Evolutionary conservation across 208 protist species (phyloP), one percentile per base, ranked within the genome.

Genomic region (Leishmania arabica): DNA sequence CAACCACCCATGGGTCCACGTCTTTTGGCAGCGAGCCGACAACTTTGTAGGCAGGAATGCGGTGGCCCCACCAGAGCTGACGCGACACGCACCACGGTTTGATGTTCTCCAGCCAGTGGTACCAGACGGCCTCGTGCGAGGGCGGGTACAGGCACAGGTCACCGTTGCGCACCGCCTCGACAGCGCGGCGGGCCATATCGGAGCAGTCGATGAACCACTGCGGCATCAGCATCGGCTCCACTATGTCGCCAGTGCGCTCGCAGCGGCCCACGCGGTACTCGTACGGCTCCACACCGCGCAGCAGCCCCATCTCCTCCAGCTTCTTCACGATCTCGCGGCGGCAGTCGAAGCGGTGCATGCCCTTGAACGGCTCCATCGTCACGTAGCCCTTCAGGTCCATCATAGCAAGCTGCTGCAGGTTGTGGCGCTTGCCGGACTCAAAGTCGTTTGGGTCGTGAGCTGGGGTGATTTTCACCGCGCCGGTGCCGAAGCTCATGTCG

Each of bases 361-460:
- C 99, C 73, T 96, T 89, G 89, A 99, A 99, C 31, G 91, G 77
- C 75, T 98, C 94, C 71, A 98, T 93, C 77, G 90, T 98, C 75
- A 99, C 97, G 37, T 85, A 85, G 72, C 99, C 99, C 71, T 99
- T 96, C 45, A 99, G 90, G 75, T 96, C 99, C 73, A 99, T 97
- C 78, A 99, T 97, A 70, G 91, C 98, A 65, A 99, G 87, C 82
- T 98, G 95, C 79, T 58, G 79, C 31, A 99, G 95, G 51, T 98
- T 95, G 94, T 99, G 98, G 70, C 99, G 93, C 70, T 95, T 73
- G 70, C 99, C 99, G 76, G 92, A 93, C 86, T 99, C 98, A 88
- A 99, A 99, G 96, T 99, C 99, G 92, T 99, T 99, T 40, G 91
- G 96, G 93, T 99, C 99, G 88, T 99, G 99, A n/a, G 99, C 98